phyloP scores from a whole-genome alignment of 2,329 filamentous ascomycete species.

The Taxawa tesnikishii region DNA sequence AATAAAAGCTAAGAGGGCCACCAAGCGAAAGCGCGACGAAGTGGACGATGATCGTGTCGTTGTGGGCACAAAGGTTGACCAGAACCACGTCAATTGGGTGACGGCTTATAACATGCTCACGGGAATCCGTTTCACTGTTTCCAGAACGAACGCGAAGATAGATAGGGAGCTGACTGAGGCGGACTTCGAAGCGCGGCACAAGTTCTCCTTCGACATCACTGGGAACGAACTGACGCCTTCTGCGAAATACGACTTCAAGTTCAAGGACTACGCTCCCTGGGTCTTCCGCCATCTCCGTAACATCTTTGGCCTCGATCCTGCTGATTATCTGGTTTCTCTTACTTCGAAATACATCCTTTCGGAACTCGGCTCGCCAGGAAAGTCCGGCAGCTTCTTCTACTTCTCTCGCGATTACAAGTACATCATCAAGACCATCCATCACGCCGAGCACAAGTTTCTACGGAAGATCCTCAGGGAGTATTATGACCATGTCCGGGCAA shows the following conservation, averaged over 20 bases:
- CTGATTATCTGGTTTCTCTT: constrained; percentile 94
- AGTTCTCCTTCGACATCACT: constrained; percentile 97
- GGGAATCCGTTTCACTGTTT: constrained; percentile 93
- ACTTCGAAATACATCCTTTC: constrained; percentile 98
- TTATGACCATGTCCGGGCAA: constrained; percentile 81
- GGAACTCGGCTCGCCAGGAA: constrained; percentile 90
- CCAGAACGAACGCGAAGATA: constrained; percentile 90
- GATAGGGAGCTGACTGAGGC: constrained; percentile 79
- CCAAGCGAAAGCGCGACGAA: constrained; percentile 70
- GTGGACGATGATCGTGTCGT: constrained; percentile 86
- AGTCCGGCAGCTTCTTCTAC: constrained; percentile 99
- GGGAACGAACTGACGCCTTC: constrained; percentile 96
- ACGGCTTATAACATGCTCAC: constrained; percentile 99
- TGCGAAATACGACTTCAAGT: constrained; percentile 99
- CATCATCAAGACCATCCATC: constrained; percentile 99
- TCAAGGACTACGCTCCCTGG: constrained; percentile 99
- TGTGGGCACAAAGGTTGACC: constrained; percentile 94
- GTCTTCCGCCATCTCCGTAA: constrained; percentile 87
- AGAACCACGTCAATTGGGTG: constrained; percentile 93
- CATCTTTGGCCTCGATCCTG: constrained; percentile 84
- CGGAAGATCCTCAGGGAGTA: constrained; percentile 80
- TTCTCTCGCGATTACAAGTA: constrained; percentile 99
- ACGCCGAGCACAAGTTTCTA: constrained; percentile 81
- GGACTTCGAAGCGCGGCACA: constrained; percentile 89
- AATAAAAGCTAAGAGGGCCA: constrained; percentile 81